Evolutionary conservation across 1,284 basidiomycete species (phyloP), one percentile per base, ranked within the genome.

Genomic region (Polyporus tsugae): DNA sequence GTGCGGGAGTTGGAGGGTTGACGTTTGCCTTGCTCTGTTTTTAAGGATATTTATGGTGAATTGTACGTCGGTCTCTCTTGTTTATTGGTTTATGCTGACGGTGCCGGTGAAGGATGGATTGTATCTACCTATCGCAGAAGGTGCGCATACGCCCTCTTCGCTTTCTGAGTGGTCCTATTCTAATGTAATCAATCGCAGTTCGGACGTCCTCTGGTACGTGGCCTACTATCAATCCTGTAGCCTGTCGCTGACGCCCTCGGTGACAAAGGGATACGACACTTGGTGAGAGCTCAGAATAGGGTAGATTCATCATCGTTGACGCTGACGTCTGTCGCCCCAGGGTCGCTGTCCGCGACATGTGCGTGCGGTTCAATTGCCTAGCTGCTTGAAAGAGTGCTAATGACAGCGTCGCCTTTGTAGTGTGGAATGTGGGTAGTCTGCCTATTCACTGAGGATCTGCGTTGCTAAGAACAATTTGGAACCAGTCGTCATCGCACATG

Each of bases 121-220:
- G 92, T 88, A 93, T 98, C 70, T 98, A 98, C 78, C 88, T 98
- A 25, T 91, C 94, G 6, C 96, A 97, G 79, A 97, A 97, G 91
- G 86, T 91, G 62, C 46, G 83, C 76, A 11, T 17, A 6, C 11
- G 6, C 11, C 4, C 13, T 42, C 7, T 63, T 6, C 35, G 39
- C 39, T 15, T n/a, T 41, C 6, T 15, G 19, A 35, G 6, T 6
- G 13, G 5, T 42, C 10, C 9, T 39, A 15, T 22, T 7, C 22
- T 60, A 17, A 38, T 11, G 13, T 10, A 5, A 29, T 38, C 1
- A 1, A 1, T 2, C 53, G 13, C 55, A 86, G 84, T 86, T 84
- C 70, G 85, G 86, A 7, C 80, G 80, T 66, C 85, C 85, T 38
- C 73, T 87, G 76, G 85, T 83, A 75, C 64, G 80, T 78, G 1